A percentile compares a stretch with the other conserved stretches of the same genome.
Evolutionary conservation across 257 asterid genomes (phyloP).

Genomic region (Prunella vulgaris): DNA sequence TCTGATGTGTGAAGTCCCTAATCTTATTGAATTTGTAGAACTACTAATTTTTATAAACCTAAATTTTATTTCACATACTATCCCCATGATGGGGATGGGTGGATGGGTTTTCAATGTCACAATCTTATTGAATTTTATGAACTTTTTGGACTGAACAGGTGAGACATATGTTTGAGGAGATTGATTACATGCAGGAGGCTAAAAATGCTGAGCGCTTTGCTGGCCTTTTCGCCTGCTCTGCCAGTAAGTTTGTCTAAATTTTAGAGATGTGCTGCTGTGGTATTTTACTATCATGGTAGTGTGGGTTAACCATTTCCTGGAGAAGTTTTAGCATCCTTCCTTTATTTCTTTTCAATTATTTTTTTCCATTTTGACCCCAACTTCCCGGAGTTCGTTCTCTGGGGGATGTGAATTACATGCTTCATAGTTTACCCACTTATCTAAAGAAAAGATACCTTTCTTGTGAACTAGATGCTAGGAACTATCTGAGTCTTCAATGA

Average conservation of each 20-base stretch:
- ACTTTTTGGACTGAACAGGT: slow-evolving; percentile 52
- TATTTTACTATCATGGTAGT: slow-evolving; percentile 8
- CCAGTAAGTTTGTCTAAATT: slow-evolving; percentile 44
- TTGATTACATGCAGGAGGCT: slow-evolving; percentile 94
- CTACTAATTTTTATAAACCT: neutral
- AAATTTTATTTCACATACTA: slow-evolving; percentile 6
- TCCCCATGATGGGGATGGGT: neutral
- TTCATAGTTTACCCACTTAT: neutral
- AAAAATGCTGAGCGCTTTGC: slow-evolving; percentile 97
- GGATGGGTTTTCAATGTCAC: slow-evolving; percentile 9
- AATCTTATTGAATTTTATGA: slow-evolving; percentile 13
- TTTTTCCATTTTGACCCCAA: too few species aligned
- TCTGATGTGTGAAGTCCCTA: neutral
- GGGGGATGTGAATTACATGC: neutral
- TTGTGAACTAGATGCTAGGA: neutral
- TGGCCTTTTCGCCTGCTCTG: slow-evolving; percentile 55
- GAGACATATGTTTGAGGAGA: slow-evolving; percentile 97
- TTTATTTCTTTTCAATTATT: too few species aligned
- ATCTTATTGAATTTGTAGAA: neutral
- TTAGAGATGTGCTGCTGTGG: neutral
- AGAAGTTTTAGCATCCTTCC: too few species aligned
- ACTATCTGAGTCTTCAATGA: neutral
- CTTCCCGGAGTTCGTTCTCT: too few species aligned
- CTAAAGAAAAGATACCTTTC: neutral
- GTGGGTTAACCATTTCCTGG: neutral